Evolutionary conservation across 208 protist genomes (phyloP), one percentile per base, ranked within the genome.

Genomic region (Leishmania amazonensis): DNA sequence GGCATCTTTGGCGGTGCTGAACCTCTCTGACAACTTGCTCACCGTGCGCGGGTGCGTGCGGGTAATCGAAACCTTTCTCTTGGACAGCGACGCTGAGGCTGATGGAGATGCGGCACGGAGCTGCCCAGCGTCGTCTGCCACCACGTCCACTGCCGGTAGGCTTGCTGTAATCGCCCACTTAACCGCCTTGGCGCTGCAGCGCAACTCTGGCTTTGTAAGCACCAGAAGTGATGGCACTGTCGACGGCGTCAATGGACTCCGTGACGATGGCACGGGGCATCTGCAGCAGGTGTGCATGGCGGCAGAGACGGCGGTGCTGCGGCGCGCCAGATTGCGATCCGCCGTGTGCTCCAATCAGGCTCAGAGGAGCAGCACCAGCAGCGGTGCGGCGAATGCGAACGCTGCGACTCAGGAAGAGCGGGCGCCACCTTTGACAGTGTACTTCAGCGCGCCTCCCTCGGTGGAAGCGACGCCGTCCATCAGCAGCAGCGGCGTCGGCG

Each of bases 11-110:
- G n/a, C 79, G 11, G 84, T 93, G 70, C 83, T 96, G 54, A 89
- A 95, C 68, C 81, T 93, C 2, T 87, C 91, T 1, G 88, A 91
- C 35, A 96, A 96, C 76, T 64, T 92, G 24, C 75, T 96, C 2
- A 91, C 90, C 6, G 83, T 78, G 6, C 62, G 83, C 1, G 93
- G 93, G 21, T 96, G 93, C 76, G 75, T 81, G 35, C 82, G 70
- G 17, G 75, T 96, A 24, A 72, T 95, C 40, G 76, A 82, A 28
- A 71, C 88, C 11, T 91, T 94, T 85, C 73, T 94, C 21, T n/a
- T 90, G 62, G 77, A 87, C 13, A 90, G 83, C 58, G 65, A 82
- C 24, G 60, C 9, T 8, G 38, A 54, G 3, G 65, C 28, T 53
- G 47, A 45, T 28, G 54, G 31, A 45, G 47, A 47, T 19, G n/a